Base-by-base conservation (phyloP, 306 rosid genomes). In the Cucurbita argyrosperma region DNA sequence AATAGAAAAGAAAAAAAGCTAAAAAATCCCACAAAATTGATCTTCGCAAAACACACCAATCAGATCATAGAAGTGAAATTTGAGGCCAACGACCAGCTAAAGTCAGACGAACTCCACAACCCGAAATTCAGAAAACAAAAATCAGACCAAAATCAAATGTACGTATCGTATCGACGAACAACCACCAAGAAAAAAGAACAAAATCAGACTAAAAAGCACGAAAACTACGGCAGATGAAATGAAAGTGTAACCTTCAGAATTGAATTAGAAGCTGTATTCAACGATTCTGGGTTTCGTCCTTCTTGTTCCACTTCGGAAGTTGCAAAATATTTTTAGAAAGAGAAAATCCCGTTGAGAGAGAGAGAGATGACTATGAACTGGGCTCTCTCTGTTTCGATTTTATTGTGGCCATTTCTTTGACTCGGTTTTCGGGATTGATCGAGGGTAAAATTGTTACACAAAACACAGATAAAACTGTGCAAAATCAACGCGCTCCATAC, bases 391-490 rank as follows among this genome's bases (percentile, higher is more conserved):
- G 37, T 40, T 84, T 83, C 91, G 89, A 84, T 88, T 86, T 82
- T 84, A 80, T 84, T 80, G 87, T 76, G 83, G 83, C 81, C 78
- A 56, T 77, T 81, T 85, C 86, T 85, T 87, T 92, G 97, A 92
- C 94, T 87, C 88, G 81, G 88, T 80, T 72, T 80, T 70, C 54
- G 55, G 78, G 87, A 75, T 79, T 72, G 74, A 60, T 50, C 18
- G 78, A 79, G 96, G 93, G 80, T 23, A 82, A 1, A 4, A 21
- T 55, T 23, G 91, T 86, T 87, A 76, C 82, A 86, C 4, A 0
- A 47, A 63, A 67, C 66, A 70, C 75, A 75, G 76, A 81, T 73
- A 42, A 54, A 80, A 47, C 39, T 43, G 6, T 68, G 12, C 19
- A 68, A 15, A 46, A 23, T 23, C 19, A 12, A 68, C 73, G 73